Percentiles rank a stretch among this genome's conserved stretches.
Conservation (phyloP, 352 stramenopile genomes). For the Plasmopara muralis region DNA sequence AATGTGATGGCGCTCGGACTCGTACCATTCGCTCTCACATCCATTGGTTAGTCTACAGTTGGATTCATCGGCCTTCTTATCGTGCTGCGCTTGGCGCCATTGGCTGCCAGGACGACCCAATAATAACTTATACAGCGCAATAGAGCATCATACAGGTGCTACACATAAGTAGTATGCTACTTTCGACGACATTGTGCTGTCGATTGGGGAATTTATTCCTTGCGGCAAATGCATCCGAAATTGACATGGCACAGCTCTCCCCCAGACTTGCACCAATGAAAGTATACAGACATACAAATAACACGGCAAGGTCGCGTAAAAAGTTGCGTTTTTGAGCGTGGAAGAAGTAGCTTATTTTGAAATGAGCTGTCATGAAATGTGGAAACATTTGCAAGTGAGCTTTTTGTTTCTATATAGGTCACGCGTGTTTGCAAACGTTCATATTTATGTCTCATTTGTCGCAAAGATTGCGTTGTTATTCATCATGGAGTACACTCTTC, state of each 20-base stretch:
- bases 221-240: slow-evolving; percentile 13
- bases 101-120: slow-evolving; percentile 5
- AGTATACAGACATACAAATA: too few relatives aligned
- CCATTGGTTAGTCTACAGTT: slow-evolving; percentile 20
- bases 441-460: too few relatives aligned
- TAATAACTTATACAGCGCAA: slow-evolving; percentile 6
- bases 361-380: too few relatives aligned
- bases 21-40: slow-evolving; percentile 11
- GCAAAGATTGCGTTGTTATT: too few relatives aligned
- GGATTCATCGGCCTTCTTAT: slow-evolving; percentile 16
- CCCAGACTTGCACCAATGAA: slow-evolving; percentile 12
- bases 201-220: slow-evolving; percentile 50
- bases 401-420: too few relatives aligned
- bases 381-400: too few relatives aligned
- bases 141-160: slow-evolving; percentile 31
- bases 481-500: too few relatives aligned
- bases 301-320: too few relatives aligned
- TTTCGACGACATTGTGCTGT: slow-evolving; percentile 46
- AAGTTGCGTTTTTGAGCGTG: too few relatives aligned
- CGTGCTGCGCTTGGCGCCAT: background rate
- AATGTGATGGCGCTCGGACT: slow-evolving; percentile 13
- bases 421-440: too few relatives aligned
- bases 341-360: too few relatives aligned
- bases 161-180: slow-evolving; percentile 24
- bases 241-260: slow-evolving; percentile 36